Evolutionary conservation across 1,284 basidiomycete species (phyloP).

Genomic region (Tremellales sp.): DNA sequence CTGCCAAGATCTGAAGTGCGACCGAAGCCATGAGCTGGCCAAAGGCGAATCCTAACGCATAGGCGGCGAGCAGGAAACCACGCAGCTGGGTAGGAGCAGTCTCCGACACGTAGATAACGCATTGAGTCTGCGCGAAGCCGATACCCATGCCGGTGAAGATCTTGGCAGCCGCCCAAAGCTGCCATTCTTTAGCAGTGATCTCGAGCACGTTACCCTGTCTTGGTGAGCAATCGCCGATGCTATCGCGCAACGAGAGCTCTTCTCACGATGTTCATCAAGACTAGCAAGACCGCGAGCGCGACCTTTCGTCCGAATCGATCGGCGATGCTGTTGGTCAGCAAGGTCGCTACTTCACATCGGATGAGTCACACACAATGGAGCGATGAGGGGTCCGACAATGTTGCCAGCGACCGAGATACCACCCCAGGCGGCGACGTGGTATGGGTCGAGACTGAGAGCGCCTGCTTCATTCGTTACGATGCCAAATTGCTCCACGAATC

Average conservation of each 20-base stretch:
- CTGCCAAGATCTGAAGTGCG: conserved; percentile 11
- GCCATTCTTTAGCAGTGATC: conserved; percentile 13
- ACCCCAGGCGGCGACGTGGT: conserved; percentile 14
- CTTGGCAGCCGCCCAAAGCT: conserved; percentile 14
- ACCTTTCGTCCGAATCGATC: conserved; percentile 21
- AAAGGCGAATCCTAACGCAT: conserved; percentile 18
- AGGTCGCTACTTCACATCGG: background rate
- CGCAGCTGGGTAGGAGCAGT: conserved; percentile 23
- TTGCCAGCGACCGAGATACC: conserved; percentile 6
- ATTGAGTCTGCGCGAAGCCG: conserved; percentile 10
- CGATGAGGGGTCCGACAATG: conserved; percentile 3
- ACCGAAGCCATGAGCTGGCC: conserved; percentile 16
- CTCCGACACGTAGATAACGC: conserved; percentile 19
- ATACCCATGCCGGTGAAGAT: conserved; percentile 14
- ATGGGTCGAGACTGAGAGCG: conserved; percentile 3
- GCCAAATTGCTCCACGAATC: conserved; percentile 16
- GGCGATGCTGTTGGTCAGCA: conserved; percentile 3
- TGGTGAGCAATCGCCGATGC: background rate
- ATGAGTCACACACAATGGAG: conserved; percentile 8
- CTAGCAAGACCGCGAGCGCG: background rate
- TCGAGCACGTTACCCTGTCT: conserved; percentile 7
- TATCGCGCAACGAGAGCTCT: background rate
- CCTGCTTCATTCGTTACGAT: conserved; percentile 7
- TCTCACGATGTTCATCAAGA: conserved; percentile 4
- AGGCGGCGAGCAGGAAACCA: conserved; percentile 21